Conservation (phyloP, 2,329 filamentous ascomycete genomes). For the Capronia americana region DNA sequence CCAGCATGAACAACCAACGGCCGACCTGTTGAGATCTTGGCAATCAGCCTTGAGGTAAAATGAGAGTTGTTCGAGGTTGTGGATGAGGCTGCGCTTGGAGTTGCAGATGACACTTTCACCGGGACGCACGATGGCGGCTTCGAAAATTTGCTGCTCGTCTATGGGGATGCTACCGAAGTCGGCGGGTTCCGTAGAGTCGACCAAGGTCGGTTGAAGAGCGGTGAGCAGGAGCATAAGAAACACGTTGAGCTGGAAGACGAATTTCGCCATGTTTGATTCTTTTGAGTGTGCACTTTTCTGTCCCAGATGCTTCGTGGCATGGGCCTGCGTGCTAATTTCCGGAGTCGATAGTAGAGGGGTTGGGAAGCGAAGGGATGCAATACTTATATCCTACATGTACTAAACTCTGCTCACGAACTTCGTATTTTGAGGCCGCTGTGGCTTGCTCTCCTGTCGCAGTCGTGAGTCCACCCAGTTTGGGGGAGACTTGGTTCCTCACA, state of each 20-base stretch:
- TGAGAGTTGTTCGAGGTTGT: slow-evolving; percentile 11
- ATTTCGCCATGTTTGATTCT: slow-evolving; percentile 1
- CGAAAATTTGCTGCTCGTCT: slow-evolving; percentile 2
- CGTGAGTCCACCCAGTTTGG: not conserved
- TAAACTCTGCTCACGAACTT: not conserved
- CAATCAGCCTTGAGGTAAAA: slow-evolving; percentile 11
- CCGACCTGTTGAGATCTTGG: not conserved
- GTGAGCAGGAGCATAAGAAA: not conserved
- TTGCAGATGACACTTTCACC: slow-evolving; percentile 10
- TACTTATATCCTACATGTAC: not conserved
- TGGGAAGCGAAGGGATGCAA: not conserved
- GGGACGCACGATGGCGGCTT: not conserved
- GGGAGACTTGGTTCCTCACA: not conserved
- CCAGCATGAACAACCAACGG: slow-evolving; percentile 10
- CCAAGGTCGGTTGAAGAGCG: not conserved
- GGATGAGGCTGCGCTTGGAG: not conserved
- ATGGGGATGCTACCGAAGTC: slow-evolving; percentile 1
- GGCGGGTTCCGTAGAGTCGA: not conserved
- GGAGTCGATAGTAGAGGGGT: not conserved
- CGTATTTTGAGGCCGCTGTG: not conserved
- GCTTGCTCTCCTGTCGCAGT: not conserved
- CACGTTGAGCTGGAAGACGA: not conserved
- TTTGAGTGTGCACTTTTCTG: not conserved
- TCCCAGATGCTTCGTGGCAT: not conserved
- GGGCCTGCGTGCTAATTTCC: not conserved